Conservation (phyloP, 2,329 filamentous ascomycete genomes). For the Aspergillus awamori region DNA sequence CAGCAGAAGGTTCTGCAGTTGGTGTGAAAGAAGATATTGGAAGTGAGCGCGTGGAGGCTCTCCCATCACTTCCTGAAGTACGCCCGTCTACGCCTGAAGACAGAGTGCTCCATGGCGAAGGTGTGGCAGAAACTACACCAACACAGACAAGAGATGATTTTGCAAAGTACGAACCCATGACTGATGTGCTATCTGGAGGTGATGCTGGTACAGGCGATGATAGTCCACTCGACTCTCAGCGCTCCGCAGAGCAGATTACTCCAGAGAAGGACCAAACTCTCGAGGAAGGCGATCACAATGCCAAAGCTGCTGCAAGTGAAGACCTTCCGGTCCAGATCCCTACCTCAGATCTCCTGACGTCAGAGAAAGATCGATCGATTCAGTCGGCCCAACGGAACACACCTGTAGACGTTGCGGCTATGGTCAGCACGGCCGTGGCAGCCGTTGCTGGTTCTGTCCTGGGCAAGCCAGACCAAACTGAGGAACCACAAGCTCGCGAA, state of each 20-base stretch:
- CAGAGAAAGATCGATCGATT: slow-evolving; percentile 1
- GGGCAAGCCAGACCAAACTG: slow-evolving; percentile 9
- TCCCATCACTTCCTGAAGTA: slow-evolving; percentile 22
- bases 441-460: slow-evolving; percentile 11
- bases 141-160: slow-evolving; percentile 12
- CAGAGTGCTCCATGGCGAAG: slow-evolving; percentile 16
- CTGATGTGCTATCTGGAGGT: slow-evolving; percentile 15
- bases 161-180: background rate
- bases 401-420: slow-evolving; percentile 17
- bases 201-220: slow-evolving; percentile 15
- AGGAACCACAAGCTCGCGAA: background rate
- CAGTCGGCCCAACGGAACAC: background rate
- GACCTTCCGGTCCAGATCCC: slow-evolving; percentile 6
- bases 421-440: slow-evolving; percentile 26
- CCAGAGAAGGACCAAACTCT: background rate
- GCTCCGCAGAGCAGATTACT: slow-evolving; percentile 5
- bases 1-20: slow-evolving; percentile 36
- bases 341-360: slow-evolving; percentile 1
- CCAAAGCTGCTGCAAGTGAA: slow-evolving; percentile 2
- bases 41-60: slow-evolving; percentile 19
- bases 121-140: slow-evolving; percentile 15
- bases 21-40: slow-evolving; percentile 27
- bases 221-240: background rate
- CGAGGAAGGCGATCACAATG: slow-evolving; percentile 8
- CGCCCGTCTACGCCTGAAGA: slow-evolving; percentile 24